Conservation (phyloP, 2,329 filamentous ascomycete species). For the Aspergillus tubingensis region DNA sequence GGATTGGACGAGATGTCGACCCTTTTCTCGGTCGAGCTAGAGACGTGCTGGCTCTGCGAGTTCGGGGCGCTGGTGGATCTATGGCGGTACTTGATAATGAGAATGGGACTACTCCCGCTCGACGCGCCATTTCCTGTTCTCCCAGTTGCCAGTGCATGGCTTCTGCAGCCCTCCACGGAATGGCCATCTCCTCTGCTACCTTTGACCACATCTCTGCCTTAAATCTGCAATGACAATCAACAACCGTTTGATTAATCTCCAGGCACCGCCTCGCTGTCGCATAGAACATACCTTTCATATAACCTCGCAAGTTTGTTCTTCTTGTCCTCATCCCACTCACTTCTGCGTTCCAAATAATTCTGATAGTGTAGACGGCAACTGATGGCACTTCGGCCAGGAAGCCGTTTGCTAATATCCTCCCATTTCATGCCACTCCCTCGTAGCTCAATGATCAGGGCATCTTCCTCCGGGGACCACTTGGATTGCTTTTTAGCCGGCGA, state of each 20-base stretch:
- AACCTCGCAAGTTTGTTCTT: constrained; percentile 95
- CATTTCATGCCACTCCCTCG: constrained; percentile 93
- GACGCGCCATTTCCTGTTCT: constrained; percentile 87
- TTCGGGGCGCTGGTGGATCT: constrained; percentile 47
- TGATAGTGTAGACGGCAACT: constrained; percentile 95
- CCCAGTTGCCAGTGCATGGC: constrained; percentile 98
- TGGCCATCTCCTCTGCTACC: constrained; percentile 89
- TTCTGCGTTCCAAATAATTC: constrained; percentile 90
- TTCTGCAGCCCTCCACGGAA: constrained; percentile 93
- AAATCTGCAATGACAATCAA: constrained; percentile 62
- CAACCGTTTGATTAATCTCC: background rate
- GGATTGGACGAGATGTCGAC: constrained; percentile 40
- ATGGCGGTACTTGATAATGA: constrained; percentile 62
- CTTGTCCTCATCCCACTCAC: constrained; percentile 95
- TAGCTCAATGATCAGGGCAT: constrained; percentile 89
- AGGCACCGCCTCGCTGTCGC: background rate
- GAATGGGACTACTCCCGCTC: constrained; percentile 87
- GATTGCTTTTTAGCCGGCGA: constrained; percentile 90
- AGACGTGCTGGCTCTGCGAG: constrained; percentile 41
- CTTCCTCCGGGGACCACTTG: constrained; percentile 94
- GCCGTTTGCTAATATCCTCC: constrained; percentile 92
- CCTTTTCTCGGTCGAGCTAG: constrained; percentile 43
- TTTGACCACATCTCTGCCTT: constrained; percentile 98
- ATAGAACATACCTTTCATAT: constrained; percentile 78
- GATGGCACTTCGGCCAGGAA: constrained; percentile 89